These are phyloP conservation scores for Cladosporium velox DNA, from an alignment of 2,329 filamentous ascomycete genomes.

Conservation along the genomic window DNA sequence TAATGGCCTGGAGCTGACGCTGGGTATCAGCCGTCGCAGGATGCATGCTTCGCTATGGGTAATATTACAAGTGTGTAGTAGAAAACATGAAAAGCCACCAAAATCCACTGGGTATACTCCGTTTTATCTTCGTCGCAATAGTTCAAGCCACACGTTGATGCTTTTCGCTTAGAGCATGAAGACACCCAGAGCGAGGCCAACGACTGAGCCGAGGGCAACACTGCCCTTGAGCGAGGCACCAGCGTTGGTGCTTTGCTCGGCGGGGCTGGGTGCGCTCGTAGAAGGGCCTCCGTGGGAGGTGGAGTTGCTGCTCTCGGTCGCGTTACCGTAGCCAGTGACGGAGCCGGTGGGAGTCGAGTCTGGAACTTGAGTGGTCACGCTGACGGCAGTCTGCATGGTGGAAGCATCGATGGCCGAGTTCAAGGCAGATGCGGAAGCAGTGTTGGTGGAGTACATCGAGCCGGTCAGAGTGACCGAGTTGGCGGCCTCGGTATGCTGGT, in stretches of 20 bases:
- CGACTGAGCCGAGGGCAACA: conserved; percentile 28
- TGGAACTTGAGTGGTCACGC: conserved; percentile 7
- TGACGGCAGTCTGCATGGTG: conserved; percentile 23
- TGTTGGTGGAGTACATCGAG: conserved; percentile 31
- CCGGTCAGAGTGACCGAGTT: conserved; percentile 30
- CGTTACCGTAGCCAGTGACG: conserved; percentile 11
- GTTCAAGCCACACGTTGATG: background rate
- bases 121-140: background rate
- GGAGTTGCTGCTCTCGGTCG: conserved; percentile 10
- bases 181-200: conserved; percentile 29
- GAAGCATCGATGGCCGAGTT: conserved; percentile 25
- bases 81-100: background rate
- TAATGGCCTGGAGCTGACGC: background rate
- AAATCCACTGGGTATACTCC: background rate
- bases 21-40: background rate
- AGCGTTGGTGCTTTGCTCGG: conserved; percentile 15
- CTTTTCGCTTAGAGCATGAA: conserved; percentile 27
- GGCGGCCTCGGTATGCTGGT: conserved; percentile 27
- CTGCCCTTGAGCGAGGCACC: conserved; percentile 24
- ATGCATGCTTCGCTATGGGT: background rate
- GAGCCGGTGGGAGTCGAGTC: conserved; percentile 14
- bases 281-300: conserved; percentile 10
- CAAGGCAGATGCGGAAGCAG: conserved; percentile 29
- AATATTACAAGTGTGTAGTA: conserved; percentile 1
- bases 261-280: conserved; percentile 20